Evolutionary conservation across 768 basidiomycete species (phyloP).

Genomic region (Pulveroboletus sp.): DNA sequence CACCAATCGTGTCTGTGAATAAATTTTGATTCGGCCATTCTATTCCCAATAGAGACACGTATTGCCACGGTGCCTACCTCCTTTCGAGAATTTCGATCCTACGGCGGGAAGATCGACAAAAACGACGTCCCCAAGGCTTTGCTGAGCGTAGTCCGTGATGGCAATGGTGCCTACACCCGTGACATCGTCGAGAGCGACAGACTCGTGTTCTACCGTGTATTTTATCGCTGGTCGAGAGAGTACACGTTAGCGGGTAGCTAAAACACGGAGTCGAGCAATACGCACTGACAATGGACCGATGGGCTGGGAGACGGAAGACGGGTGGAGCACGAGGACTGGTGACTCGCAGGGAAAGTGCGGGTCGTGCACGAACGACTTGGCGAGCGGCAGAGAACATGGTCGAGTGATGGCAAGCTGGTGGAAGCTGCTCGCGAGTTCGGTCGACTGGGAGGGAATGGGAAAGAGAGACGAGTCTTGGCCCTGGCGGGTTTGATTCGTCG

Average conservation of each 20-base stretch:
- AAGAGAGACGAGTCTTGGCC: no score
- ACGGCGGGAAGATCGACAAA: slow-evolving; percentile 84
- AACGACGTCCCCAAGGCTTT: slow-evolving; percentile 91
- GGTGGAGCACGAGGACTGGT: neutral
- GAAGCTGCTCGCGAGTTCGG: no score
- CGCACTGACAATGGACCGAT: slow-evolving; percentile 27
- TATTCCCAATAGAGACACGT: neutral
- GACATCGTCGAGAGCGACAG: slow-evolving; percentile 54
- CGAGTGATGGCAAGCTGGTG: neutral
- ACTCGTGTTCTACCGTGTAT: slow-evolving; percentile 48
- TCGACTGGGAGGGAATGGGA: no score
- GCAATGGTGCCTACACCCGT: slow-evolving; percentile 44
- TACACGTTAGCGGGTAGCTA: neutral
- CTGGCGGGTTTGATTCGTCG: no score
- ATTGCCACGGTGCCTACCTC: slow-evolving; percentile 51
- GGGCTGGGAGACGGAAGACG: slow-evolving; percentile 2
- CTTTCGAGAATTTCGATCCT: slow-evolving; percentile 60
- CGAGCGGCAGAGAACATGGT: slow-evolving; percentile 19
- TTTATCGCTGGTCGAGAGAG: slow-evolving; percentile 16
- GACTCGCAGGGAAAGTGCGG: slow-evolving; percentile 2
- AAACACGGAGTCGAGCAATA: neutral
- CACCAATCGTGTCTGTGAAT: slow-evolving; percentile 71
- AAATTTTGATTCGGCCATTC: slow-evolving; percentile 2
- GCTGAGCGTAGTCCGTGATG: slow-evolving; percentile 91
- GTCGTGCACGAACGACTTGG: slow-evolving; percentile 12